Base-by-base conservation (phyloP, 2,329 filamentous ascomycete genomes). In the Grosmannia huntii region DNA sequence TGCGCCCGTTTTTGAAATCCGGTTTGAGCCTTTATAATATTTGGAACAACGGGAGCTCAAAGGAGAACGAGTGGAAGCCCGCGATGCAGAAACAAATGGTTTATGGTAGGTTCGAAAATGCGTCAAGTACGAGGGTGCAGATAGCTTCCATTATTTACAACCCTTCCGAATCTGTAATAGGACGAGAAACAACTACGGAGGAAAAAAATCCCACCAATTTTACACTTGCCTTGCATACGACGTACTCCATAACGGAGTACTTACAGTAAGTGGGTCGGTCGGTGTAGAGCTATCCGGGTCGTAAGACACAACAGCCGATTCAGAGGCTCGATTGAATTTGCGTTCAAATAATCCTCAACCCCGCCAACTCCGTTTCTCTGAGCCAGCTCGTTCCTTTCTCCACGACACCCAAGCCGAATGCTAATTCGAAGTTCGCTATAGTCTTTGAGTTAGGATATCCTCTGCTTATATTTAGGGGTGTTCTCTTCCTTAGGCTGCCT, bases 221-320 rank as follows among this genome's bases (percentile, higher is more conserved):
- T 12, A 23, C 46, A 44, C 19, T 11, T 49, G 46, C 46, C 46
- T 25, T 50, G 23, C 7, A n/a, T 50, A 16, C 14, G 23, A 23
- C n/a, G n/a, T n/a, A n/a, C n/a, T n/a, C n/a, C n/a, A n/a, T n/a
- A n/a, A n/a, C n/a, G n/a, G n/a, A n/a, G n/a, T 16, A 25, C 31
- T 33, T 14, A 19, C 19, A n/a, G 9, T 21, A 53, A 23, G 58
- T 60, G 57, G 52, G 49, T 48, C 59, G 59, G 59, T 38, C 14
- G 36, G 31, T 52, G 27, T 38, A 57, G 49, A 56, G 44, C 49
- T 51, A 59, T 59, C 61, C 61, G 60, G 46, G 49, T 62, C 59
- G 44, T 49, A 56, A 36, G 33, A 44, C 44, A 56, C 54, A 55
- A 55, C 53, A 25, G 11, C 53, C 27, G 53, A 54, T 44, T 54